Conservation (phyloP, 2,329 filamentous ascomycete species). For the Ceratocystis albifundus region DNA sequence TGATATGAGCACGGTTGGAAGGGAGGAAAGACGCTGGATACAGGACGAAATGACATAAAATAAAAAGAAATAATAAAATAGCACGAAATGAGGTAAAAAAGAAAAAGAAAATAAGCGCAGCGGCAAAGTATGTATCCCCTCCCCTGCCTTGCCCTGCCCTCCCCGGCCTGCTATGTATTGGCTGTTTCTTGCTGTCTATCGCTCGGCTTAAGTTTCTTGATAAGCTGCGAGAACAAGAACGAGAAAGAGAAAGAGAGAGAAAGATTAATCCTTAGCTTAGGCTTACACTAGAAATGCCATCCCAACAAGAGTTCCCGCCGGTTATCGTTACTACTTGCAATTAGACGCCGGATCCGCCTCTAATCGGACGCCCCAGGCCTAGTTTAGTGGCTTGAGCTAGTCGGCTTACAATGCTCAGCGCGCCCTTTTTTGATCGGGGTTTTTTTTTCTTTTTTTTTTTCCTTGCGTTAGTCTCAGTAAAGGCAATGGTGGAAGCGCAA, state of each 20-base stretch:
- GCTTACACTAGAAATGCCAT: not conserved
- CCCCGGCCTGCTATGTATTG: not conserved
- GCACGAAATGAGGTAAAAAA: too few relatives aligned
- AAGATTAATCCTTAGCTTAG: not conserved
- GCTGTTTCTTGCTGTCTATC: not conserved
- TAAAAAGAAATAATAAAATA: too few relatives aligned
- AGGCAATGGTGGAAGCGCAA: not conserved
- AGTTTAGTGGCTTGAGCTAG: not conserved
- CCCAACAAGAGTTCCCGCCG: not conserved
- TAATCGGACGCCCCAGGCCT: constrained; percentile 4
- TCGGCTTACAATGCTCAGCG: not conserved
- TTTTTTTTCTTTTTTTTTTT: too few relatives aligned
- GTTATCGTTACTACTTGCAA: not conserved
- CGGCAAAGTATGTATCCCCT: not conserved
- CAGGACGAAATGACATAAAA: not conserved
- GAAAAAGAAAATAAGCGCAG: too few relatives aligned
- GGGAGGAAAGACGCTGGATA: not conserved
- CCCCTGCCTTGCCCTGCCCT: too few relatives aligned
- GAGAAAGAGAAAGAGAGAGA: not conserved
- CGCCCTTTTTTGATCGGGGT: not conserved
- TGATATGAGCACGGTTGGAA: not conserved
- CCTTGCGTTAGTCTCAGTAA: not conserved
- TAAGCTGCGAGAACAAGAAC: not conserved
- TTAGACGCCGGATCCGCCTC: not conserved
- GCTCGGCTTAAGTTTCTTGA: not conserved